Base-by-base conservation (phyloP, 1,284 basidiomycete species). In the Pyrrhoderma noxium region DNA sequence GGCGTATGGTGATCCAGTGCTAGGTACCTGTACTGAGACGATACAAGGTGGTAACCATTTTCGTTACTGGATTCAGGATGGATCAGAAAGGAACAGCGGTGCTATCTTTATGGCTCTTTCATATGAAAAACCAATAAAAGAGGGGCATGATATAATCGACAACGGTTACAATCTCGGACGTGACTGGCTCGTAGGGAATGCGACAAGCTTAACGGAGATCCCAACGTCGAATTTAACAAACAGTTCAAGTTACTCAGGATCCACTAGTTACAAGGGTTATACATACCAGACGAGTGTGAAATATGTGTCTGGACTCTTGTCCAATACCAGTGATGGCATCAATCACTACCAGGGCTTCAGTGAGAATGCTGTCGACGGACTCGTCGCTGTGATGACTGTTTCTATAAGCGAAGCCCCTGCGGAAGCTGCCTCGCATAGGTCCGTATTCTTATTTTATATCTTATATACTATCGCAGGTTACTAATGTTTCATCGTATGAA, bases 31-130 rank as follows among this genome's bases (percentile, higher is more conserved):
- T 64, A 71, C 75, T 58, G 92, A 98, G 67, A 89, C 89, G 2
- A 77, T 96, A 45, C 61, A 88, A 56, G 94, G 94, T 9, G 94
- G 94, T 3, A 80, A 89, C 60, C 94, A 98, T 63, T 82, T 94
- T 64, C 79, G 94, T 22, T 94, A 93, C 67, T 98, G 90, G 89
- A 65, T 76, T 1, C 93, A 96, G 67, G 74, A 87, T 54, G 87
- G 85, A 0, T 67, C 72, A 2, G 55, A 68, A 8, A 79, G 71
- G 1, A 72, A 88, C 57, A 85, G 83, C 54, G 78, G 84, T 23
- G 92, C 93, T 5, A 75, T 88, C 52, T 97, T 97, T 64, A 72
- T 96, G 69, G 93, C 89, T 1, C 70, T 74, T 5, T 89, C 86
- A 0, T 85, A 86, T 58, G 90, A 93, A 65, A 64, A 75, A 63